Base-by-base conservation (phyloP, 164 flowering plant genomes). In the Vitis rupestris region DNA sequence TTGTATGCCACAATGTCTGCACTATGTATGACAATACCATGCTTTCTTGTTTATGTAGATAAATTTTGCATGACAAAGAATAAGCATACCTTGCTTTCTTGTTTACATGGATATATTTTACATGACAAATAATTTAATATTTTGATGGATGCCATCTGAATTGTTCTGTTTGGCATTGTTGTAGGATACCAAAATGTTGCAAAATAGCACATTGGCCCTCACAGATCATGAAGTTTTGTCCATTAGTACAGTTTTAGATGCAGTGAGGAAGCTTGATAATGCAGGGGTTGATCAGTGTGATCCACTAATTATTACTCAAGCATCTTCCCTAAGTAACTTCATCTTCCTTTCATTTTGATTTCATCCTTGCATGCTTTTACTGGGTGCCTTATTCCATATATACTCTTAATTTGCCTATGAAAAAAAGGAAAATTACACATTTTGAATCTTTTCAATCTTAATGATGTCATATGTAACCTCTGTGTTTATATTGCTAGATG, bases 261-360 rank as follows among this genome's bases (percentile, higher is more conserved):
- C 78, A 6, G 16, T 81, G 8, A 79, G 68, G 66, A 80, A 69
- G 74, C 65, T 82, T 48, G 82, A 70, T 9, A 73, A 69, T 75
- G 82, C 78, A 65, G 79, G 53, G 27, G 66, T 65, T 31, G 83
- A 77, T 48, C 71, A 79, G 31, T 68, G 73, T 68, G 85, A 86
- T 69, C 84, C 88, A 16, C 76, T 77, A 31, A 76, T 89, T 69
- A 78, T 91, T 65, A 91, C 92, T 53, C 92, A 86, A 77, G 92
- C 83, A 54, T 81, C 88, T 37, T 68, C 75, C 14, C 50, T 87
- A 63, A 80, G 92, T 87, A 82, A 63, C 57, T 59, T 51, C 51
- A 37, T 51, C 23, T 37, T 15, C 57, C 59, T 51, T 47, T 48
- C 15, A 10, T 37, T 23, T 27, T 27, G 63, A 27, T 2, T 27